Evolutionary conservation across 179 eudicot species (phyloP), one percentile per base, ranked within the genome.

Genomic region (Silene vulgaris): DNA sequence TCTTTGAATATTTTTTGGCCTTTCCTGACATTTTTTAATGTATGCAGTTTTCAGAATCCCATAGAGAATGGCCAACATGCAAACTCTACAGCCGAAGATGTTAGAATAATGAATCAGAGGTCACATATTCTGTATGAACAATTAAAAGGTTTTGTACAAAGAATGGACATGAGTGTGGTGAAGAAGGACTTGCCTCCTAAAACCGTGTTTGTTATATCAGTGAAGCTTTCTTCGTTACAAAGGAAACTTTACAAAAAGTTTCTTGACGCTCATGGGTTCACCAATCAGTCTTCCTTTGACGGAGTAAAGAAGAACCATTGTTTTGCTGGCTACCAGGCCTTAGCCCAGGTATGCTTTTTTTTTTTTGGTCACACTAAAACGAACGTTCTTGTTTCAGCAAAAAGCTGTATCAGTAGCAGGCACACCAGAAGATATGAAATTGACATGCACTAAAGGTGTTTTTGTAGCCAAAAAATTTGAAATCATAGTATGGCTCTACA

Each of bases 161-260:
- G 99, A 76, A 89, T 96, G 99, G 99, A 90, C 87, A 93, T 90
- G 99, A 93, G 81, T 79, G 99, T 96, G 83, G 93, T 88, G 75
- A 90, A 90, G 80, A 91, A 91, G 75, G 99, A 96, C 80, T 85
- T 96, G 80, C 99, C 99, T 28, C 90, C 96, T 0, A 93, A 96
- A 87, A 93, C 97, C 60, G 99, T 93, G 50, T 93, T 92, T 80
- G 99, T 96, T n/a, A 80, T 96, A 75, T 85, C 97, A 76, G 99
- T 96, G 72, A 93, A 96, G 86, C 89, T 93, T 74, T 92, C 99
- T 85, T 84, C 90, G 7, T 73, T 93, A 65, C 99, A 96, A 72
- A 85, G 89, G 60, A 89, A 87, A 75, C 75, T 96, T 43, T 96
- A 96, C 83, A 90, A 82, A 82, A 82, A 85, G 84, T 96, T 93